phyloP scores from a whole-genome alignment of 1,139 yeast genomes.

The Candida sp. region DNA sequence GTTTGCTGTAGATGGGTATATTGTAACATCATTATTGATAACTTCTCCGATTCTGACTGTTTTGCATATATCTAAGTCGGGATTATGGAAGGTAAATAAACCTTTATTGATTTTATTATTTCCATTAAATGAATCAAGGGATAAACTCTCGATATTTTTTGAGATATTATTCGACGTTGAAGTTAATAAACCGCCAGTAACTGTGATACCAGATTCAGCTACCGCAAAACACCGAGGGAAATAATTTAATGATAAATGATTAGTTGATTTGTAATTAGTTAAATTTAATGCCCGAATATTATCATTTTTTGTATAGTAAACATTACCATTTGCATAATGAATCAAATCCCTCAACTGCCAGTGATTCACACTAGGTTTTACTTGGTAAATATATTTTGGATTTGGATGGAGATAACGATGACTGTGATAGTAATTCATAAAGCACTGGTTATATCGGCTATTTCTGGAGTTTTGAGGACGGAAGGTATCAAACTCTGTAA shows the following conservation, averaged over 20 bases:
- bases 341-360: slow-evolving; percentile 88
- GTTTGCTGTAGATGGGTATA: slow-evolving; percentile 37
- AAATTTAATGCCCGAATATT: slow-evolving; percentile 24
- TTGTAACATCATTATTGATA: slow-evolving; percentile 79
- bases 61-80: slow-evolving; percentile 39
- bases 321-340: slow-evolving; percentile 31
- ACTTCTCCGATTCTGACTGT: slow-evolving; percentile 70
- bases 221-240: slow-evolving; percentile 73
- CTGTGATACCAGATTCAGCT: slow-evolving; percentile 49
- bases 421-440: slow-evolving; percentile 45
- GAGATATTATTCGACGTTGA: slow-evolving; percentile 23
- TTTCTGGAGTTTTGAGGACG: slow-evolving; percentile 6
- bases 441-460: slow-evolving; percentile 29
- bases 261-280: slow-evolving; percentile 11
- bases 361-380: slow-evolving; percentile 49
- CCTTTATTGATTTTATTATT: slow-evolving; percentile 42
- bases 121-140: slow-evolving; percentile 11
- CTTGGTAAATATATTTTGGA: slow-evolving; percentile 32
- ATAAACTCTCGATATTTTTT: slow-evolving; percentile 23
- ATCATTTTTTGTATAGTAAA: slow-evolving; percentile 34
- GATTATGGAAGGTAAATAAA: slow-evolving; percentile 55
- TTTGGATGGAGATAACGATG: slow-evolving; percentile 35
- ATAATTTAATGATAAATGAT: slow-evolving; percentile 44
- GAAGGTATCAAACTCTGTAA: slow-evolving; percentile 1
- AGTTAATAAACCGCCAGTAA: slow-evolving; percentile 66